phyloP scores from a whole-genome alignment of 148 eudicot genomes.

The Spergularia marina region DNA sequence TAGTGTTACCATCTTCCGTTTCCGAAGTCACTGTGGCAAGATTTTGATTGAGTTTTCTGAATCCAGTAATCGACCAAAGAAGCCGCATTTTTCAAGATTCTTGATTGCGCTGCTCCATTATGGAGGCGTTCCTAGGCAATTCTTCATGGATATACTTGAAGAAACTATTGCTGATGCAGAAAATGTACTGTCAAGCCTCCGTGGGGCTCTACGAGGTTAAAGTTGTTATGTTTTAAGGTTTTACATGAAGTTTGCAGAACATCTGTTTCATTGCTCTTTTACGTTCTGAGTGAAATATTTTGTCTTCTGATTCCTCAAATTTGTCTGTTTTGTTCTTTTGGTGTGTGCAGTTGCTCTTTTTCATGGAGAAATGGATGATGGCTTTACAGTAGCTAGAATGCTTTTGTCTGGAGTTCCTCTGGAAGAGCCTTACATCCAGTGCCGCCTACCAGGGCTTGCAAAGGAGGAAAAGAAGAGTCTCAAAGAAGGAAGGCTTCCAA shows the following conservation, averaged over 20 bases:
- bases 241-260: neutral
- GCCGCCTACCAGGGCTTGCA: conserved; percentile 39
- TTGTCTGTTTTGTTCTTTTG: neutral
- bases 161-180: conserved; percentile 48
- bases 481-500: conserved; percentile 56
- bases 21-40: neutral
- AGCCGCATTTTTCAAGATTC: conserved; percentile 47
- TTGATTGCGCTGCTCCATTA: conserved; percentile 73
- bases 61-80: conserved; percentile 60
- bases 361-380: conserved; percentile 42
- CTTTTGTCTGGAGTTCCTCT: conserved; percentile 69
- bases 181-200: conserved; percentile 31
- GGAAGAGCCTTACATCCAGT: conserved; percentile 59
- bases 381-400: conserved; percentile 45
- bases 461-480: conserved; percentile 51
- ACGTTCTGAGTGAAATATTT: neutral
- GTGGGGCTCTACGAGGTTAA: conserved; percentile 65
- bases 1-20: neutral
- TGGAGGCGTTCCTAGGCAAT: conserved; percentile 71
- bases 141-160: conserved; percentile 43
- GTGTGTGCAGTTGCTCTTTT: conserved; percentile 53
- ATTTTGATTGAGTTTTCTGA: neutral
- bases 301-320: neutral
- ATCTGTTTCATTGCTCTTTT: neutral
- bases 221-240: neutral